Percentiles rank a stretch among this genome's conserved stretches.
phyloP scores from a whole-genome alignment of 2,329 filamentous ascomycete species.

The Amauroascus verrucosus region DNA sequence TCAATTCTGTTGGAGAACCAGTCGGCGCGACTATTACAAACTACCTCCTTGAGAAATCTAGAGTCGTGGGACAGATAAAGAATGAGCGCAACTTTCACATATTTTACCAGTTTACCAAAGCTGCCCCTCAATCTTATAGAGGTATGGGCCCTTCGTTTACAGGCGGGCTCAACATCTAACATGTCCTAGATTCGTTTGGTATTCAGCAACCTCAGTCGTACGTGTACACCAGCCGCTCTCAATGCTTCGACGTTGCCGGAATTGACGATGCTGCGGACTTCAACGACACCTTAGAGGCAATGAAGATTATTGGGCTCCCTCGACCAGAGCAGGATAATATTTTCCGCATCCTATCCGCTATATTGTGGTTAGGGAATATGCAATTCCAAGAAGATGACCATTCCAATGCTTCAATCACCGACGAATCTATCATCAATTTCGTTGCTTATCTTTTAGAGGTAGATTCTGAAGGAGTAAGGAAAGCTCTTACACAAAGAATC shows the following conservation, averaged over 20 bases:
- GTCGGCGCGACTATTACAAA: slow-evolving; percentile 97
- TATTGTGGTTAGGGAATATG: slow-evolving; percentile 92
- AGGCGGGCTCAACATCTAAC: background rate
- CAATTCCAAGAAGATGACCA: slow-evolving; percentile 81
- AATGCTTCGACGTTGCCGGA: slow-evolving; percentile 87
- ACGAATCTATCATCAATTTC: slow-evolving; percentile 88
- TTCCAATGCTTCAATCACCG: slow-evolving; percentile 75
- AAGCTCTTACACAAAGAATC: slow-evolving; percentile 80
- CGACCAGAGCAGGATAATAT: slow-evolving; percentile 90
- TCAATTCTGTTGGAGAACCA: slow-evolving; percentile 82
- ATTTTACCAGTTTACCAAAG: slow-evolving; percentile 98
- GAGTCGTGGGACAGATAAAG: slow-evolving; percentile 86
- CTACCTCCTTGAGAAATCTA: slow-evolving; percentile 88
- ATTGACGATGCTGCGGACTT: slow-evolving; percentile 89
- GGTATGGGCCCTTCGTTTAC: slow-evolving; percentile 28
- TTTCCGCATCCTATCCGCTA: slow-evolving; percentile 83
- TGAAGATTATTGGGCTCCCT: slow-evolving; percentile 82
- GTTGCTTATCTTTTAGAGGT: slow-evolving; percentile 89
- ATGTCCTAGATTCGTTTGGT: slow-evolving; percentile 60
- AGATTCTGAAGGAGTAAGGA: slow-evolving; percentile 65
- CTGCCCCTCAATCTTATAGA: slow-evolving; percentile 74
- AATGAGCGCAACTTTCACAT: slow-evolving; percentile 99
- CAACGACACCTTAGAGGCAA: slow-evolving; percentile 80
- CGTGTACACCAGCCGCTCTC: slow-evolving; percentile 83
- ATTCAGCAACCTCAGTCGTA: slow-evolving; percentile 89